These are phyloP conservation scores for Arthrobotrys conoides DNA, from an alignment of 2,329 filamentous ascomycete species.

Conservation along the genomic window DNA sequence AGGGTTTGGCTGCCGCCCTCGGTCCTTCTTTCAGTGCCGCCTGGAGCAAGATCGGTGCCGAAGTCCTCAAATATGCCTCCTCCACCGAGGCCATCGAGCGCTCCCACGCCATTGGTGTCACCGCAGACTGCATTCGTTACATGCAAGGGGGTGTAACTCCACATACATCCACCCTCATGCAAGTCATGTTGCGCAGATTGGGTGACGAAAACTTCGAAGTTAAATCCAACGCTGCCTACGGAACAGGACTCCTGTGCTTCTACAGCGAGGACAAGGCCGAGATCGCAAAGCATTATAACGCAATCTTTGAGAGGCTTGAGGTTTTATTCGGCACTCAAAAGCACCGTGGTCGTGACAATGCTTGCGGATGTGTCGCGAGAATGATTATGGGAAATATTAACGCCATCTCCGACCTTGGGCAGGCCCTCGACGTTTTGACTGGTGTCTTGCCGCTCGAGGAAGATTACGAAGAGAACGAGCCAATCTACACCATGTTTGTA, in stretches of 20 bases:
- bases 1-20: slow-evolving; percentile 84
- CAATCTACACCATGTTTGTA: slow-evolving; percentile 90
- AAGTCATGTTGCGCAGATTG: slow-evolving; percentile 86
- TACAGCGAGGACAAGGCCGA: slow-evolving; percentile 82
- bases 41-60: slow-evolving; percentile 97
- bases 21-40: slow-evolving; percentile 85
- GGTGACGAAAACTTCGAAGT: slow-evolving; percentile 91
- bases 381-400: slow-evolving; percentile 94
- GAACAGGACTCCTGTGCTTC: slow-evolving; percentile 85
- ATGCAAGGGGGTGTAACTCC: slow-evolving; percentile 86
- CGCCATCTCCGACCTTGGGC: slow-evolving; percentile 75
- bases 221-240: slow-evolving; percentile 95
- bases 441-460: slow-evolving; percentile 87
- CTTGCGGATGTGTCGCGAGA: slow-evolving; percentile 88
- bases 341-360: slow-evolving; percentile 90
- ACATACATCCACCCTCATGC: slow-evolving; percentile 82
- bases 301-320: slow-evolving; percentile 88
- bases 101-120: slow-evolving; percentile 88
- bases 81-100: slow-evolving; percentile 89
- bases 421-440: slow-evolving; percentile 85
- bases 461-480: slow-evolving; percentile 96
- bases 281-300: slow-evolving; percentile 80
- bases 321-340: slow-evolving; percentile 80
- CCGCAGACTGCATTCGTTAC: slow-evolving; percentile 89
- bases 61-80: slow-evolving; percentile 86